Conservation (phyloP, 202 grass and related monocot genomes). For the Schoenoplectus tabernaemontani region DNA sequence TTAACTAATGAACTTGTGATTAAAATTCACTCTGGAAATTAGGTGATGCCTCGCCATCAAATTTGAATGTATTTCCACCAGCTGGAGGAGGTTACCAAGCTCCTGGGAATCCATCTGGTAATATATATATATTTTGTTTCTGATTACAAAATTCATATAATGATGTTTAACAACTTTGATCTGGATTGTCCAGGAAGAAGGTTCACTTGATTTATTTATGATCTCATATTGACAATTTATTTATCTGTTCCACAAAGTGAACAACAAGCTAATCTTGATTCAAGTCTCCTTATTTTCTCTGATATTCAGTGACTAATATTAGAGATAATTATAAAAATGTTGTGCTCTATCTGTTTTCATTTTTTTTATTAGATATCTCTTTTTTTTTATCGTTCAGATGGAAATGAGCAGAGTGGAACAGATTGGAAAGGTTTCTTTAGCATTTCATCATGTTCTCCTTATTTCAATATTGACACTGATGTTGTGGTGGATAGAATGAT, state of each 20-base stretch:
- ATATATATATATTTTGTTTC: background rate
- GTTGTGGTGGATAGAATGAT: constrained; percentile 73
- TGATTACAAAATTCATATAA: background rate
- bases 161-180: background rate
- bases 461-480: constrained; percentile 95
- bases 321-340: background rate
- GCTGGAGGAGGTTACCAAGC: constrained; percentile 42
- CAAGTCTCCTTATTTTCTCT: background rate
- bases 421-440: constrained; percentile 90
- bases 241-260: background rate
- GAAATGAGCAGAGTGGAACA: constrained; percentile 51
- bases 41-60: constrained; percentile 47
- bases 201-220: background rate
- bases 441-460: constrained; percentile 79
- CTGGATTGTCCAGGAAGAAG: background rate
- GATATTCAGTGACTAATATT: background rate
- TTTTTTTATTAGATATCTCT: background rate
- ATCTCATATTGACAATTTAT: background rate
- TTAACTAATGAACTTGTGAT: background rate
- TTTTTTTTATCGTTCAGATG: constrained; percentile 39
- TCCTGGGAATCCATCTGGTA: constrained; percentile 43
- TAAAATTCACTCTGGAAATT: constrained; percentile 11
- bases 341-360: background rate
- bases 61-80: constrained; percentile 62
- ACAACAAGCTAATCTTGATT: background rate